phyloP scores from a whole-genome alignment of 257 asterid genomes.

The Linderniella brevidens region DNA sequence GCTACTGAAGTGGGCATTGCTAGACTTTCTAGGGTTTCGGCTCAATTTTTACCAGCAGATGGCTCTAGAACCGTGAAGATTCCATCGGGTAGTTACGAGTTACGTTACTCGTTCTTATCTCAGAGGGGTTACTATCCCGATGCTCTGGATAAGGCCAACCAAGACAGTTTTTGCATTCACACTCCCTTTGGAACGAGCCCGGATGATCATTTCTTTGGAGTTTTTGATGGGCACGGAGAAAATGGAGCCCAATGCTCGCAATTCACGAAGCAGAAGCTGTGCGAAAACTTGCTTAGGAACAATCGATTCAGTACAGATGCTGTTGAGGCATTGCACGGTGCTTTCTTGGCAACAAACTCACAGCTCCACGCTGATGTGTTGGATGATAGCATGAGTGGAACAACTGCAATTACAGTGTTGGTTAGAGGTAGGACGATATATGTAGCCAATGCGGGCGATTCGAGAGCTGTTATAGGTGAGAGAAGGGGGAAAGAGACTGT shows the following conservation, averaged over 20 bases:
- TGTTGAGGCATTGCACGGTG: slow-evolving; percentile 67
- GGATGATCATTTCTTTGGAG: slow-evolving; percentile 83
- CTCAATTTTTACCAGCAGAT: slow-evolving; percentile 70
- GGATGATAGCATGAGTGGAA: slow-evolving; percentile 99
- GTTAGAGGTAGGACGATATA: slow-evolving; percentile 65
- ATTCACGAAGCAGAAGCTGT: slow-evolving; percentile 57
- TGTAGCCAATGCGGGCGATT: slow-evolving; percentile 85
- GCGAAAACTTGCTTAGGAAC: slow-evolving; percentile 82
- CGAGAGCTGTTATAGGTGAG: slow-evolving; percentile 82
- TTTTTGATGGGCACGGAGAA: slow-evolving; percentile 96
- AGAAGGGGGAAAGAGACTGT: slow-evolving; percentile 52
- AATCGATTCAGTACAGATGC: slow-evolving; percentile 48
- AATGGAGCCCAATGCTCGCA: slow-evolving; percentile 88
- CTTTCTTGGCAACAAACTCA: slow-evolving; percentile 63
- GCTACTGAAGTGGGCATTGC: slow-evolving; percentile 54
- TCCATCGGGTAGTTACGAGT: slow-evolving; percentile 57
- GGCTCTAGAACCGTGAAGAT: slow-evolving; percentile 67
- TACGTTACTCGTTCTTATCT: slow-evolving; percentile 65
- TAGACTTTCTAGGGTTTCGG: slow-evolving; percentile 64
- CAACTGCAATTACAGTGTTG: slow-evolving; percentile 73
- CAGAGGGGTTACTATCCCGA: slow-evolving; percentile 98
- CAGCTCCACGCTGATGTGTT: slow-evolving; percentile 58
- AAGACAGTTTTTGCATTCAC: slow-evolving; percentile 87
- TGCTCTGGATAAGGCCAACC: slow-evolving; percentile 93
- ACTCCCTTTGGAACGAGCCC: slow-evolving; percentile 76